Evolutionary conservation across 2,329 filamentous ascomycete genomes (phyloP), one percentile per base, ranked within the genome.

Genomic region (Penicillium sp.): DNA sequence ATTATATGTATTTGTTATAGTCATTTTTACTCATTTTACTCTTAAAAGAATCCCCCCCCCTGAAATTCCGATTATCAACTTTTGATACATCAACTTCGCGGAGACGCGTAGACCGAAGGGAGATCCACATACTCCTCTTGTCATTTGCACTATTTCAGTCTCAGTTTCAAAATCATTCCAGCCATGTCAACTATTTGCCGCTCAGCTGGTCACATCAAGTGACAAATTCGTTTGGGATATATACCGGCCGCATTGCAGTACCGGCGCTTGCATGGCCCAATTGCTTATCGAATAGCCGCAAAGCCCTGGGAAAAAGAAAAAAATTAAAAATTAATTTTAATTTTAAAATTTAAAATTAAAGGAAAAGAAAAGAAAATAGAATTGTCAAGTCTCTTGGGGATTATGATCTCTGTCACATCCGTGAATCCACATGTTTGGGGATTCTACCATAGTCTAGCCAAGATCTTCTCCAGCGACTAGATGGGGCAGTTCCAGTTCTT

Each of bases 261-360:
- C 32, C 22, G 14, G 49, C 49, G 49, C 49, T 43, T 31, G 47
- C 47, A 24, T 44, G 34, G 34, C n/a, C 48, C 48, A 40, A 46
- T 52, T 52, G 53, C 53, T 56, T 56, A 51, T 52, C 22, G 51
- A 54, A 46, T 46, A 56, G 48, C 53, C 53, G 53, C 53, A 49
- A 26, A 24, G 31, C 18, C 13, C 3, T 45, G 2, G 1, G 13
- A 14, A 20, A 9, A 31, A 18, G 18, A 20, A 14, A 13, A 10
- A 20, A 31, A 9, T 6, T 3, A 8, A 26, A 14, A 31, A 32
- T n/a, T n/a, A n/a, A n/a, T n/a, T n/a, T n/a, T n/a, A n/a, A n/a
- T n/a, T n/a, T n/a, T n/a, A n/a, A n/a, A n/a, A n/a, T n/a, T n/a
- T n/a, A n/a, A n/a, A n/a, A n/a, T n/a, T n/a, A n/a, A 6, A 9